phyloP scores from a whole-genome alignment of 2,329 filamentous ascomycete species.

The Xylariaceae sp. region DNA sequence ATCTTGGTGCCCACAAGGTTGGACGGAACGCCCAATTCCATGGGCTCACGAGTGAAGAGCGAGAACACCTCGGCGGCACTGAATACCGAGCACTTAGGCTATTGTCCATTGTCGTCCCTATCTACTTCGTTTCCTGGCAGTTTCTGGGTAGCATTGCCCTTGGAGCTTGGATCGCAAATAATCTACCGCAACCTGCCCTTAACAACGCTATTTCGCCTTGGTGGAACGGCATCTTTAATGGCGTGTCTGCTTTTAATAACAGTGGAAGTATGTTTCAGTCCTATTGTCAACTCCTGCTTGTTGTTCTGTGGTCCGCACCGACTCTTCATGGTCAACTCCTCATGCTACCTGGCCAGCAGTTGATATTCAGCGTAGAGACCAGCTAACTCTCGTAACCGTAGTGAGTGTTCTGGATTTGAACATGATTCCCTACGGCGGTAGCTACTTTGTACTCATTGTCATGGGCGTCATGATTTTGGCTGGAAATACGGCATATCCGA shows the following conservation, averaged over 20 bases:
- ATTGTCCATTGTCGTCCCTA: constrained; percentile 63
- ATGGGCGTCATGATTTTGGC: constrained; percentile 66
- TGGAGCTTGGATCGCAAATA: constrained; percentile 64
- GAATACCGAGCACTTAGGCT: constrained; percentile 69
- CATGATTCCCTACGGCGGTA: constrained; percentile 64
- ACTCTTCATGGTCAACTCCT: no score
- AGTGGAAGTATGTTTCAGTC: constrained; percentile 54
- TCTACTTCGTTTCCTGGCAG: constrained; percentile 62
- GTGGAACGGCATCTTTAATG: constrained; percentile 73
- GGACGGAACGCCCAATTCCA: constrained; percentile 41
- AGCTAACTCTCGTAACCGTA: constrained; percentile 7
- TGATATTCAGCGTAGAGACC: background rate
- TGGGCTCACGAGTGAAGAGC: constrained; percentile 36
- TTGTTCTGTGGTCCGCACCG: no score
- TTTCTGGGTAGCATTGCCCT: constrained; percentile 51
- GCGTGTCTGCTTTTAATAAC: constrained; percentile 73
- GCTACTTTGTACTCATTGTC: constrained; percentile 56
- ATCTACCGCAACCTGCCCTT: constrained; percentile 54
- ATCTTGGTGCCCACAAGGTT: constrained; percentile 47
- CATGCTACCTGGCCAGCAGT: no score
- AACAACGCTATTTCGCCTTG: constrained; percentile 67
- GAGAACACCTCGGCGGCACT: constrained; percentile 62
- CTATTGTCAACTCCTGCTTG: no score
- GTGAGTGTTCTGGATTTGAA: constrained; percentile 70
- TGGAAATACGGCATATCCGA: constrained; percentile 70